These are phyloP conservation scores for button mushroom (Agaricus bisporus) DNA, from an alignment of 768 basidiomycete genomes.

Conservation along the genomic window DNA sequence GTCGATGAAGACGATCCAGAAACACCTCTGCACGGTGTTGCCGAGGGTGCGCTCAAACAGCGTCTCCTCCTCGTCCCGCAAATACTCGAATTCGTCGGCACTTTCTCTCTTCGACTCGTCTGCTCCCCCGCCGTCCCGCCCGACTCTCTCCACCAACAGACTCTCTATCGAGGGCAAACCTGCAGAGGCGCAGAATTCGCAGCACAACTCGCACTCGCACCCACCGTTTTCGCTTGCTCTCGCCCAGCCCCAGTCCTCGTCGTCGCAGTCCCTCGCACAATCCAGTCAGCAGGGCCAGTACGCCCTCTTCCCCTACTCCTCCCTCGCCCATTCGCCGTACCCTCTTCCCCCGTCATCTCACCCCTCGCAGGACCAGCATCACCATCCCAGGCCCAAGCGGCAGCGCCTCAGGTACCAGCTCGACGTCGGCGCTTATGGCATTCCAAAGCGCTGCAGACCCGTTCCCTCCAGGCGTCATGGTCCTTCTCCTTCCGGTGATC, in stretches of 20 bases:
- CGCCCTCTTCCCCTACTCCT: conserved; percentile 31
- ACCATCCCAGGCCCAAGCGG: conserved; percentile 19
- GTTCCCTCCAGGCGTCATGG: conserved; percentile 14
- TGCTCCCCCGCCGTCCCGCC: conserved; percentile 15
- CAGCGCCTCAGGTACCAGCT: conserved; percentile 38
- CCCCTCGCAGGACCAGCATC: conserved; percentile 12
- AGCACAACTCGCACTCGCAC: conserved; percentile 11
- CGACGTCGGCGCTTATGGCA: conserved; percentile 80
- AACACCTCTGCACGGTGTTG: conserved; percentile 41
- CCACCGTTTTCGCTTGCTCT: conserved; percentile 14
- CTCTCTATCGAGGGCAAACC: conserved; percentile 15
- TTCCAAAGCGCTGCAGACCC: conserved; percentile 51
- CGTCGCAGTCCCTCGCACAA: background rate
- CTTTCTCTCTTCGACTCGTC: conserved; percentile 21
- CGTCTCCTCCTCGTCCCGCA: conserved; percentile 29
- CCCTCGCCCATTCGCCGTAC: conserved; percentile 21
- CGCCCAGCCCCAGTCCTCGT: conserved; percentile 12
- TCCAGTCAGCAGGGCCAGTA: conserved; percentile 8
- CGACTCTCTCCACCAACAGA: conserved; percentile 13
- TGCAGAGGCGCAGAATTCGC: conserved; percentile 11
- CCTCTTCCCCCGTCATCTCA: conserved; percentile 22
- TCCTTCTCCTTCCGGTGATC: conserved; percentile 17
- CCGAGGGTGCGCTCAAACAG: conserved; percentile 41
- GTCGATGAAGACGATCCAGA: conserved; percentile 44
- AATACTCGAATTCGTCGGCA: conserved; percentile 31